Evolutionary conservation across 371 early-diverging fungal species (phyloP).

Genomic region (Mucor velutinosus): DNA sequence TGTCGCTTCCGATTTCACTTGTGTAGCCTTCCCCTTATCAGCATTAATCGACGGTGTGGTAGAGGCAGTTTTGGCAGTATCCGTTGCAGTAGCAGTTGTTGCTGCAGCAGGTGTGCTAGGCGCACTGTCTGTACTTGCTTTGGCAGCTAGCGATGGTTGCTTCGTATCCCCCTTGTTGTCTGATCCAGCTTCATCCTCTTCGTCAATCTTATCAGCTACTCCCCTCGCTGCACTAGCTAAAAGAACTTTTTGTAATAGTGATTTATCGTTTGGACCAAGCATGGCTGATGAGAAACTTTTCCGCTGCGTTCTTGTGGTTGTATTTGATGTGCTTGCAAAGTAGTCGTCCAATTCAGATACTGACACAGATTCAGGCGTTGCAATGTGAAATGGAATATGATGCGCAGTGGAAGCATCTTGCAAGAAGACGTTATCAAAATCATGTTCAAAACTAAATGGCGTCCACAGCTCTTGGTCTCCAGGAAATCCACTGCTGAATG

Average conservation of each 20-base stretch:
- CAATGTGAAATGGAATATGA: slow-evolving; percentile 40
- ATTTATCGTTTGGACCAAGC: slow-evolving; percentile 29
- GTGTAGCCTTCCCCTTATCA: neutral
- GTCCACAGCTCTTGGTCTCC: slow-evolving; percentile 52
- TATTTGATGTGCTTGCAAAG: slow-evolving; percentile 24
- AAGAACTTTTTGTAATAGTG: slow-evolving; percentile 41
- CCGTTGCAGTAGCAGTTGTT: neutral
- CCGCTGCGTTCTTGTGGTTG: slow-evolving; percentile 15
- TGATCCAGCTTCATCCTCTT: slow-evolving; percentile 10
- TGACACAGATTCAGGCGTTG: slow-evolving; percentile 51
- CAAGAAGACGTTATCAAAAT: slow-evolving; percentile 47
- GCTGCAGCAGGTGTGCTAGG: too few relatives aligned
- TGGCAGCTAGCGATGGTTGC: neutral
- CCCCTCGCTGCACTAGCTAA: slow-evolving; percentile 34
- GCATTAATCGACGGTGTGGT: neutral
- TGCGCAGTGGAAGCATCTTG: slow-evolving; percentile 30
- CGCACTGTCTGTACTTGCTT: neutral
- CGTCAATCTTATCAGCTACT: slow-evolving; percentile 26
- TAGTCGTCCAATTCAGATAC: slow-evolving; percentile 51
- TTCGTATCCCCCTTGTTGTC: neutral
- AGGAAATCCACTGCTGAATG: slow-evolving; percentile 25
- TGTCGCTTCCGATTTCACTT: neutral
- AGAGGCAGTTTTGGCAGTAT: neutral
- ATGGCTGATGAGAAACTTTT: slow-evolving; percentile 26
- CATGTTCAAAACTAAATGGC: slow-evolving; percentile 46